Percentiles rank a stretch among this genome's conserved stretches.
Conservation (phyloP, 129 eudicot genomes). For the sunflower (Helianthus annuus) region DNA sequence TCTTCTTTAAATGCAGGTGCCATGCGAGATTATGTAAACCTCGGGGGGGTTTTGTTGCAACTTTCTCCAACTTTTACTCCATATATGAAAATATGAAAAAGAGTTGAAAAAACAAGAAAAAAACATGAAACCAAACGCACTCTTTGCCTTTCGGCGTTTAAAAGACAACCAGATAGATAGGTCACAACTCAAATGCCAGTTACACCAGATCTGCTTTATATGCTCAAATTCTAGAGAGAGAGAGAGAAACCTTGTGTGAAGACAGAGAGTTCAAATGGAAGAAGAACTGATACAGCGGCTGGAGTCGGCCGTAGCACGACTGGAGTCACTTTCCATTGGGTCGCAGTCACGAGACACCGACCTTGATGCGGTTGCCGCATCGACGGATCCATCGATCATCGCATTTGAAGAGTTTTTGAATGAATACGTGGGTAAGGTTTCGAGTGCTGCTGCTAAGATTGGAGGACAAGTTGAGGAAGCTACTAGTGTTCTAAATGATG, state of each 20-base stretch:
- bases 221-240: conserved; percentile 22
- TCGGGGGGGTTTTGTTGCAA: too few species aligned
- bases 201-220: conserved; percentile 47
- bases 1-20: too few species aligned
- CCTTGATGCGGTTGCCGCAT: conserved; percentile 44
- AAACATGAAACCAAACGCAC: conserved; percentile 15
- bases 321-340: conserved; percentile 68
- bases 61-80: too few species aligned
- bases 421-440: conserved; percentile 52
- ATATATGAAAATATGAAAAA: too few species aligned
- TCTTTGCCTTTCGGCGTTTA: conserved; percentile 39
- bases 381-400: conserved; percentile 72
- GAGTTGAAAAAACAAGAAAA: too few species aligned
- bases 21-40: neutral
- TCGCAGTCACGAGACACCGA: conserved; percentile 40
- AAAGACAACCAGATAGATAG: conserved; percentile 9
- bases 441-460: conserved; percentile 71
- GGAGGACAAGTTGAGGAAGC: conserved; percentile 84
- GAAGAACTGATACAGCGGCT: conserved; percentile 68
- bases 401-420: conserved; percentile 76
- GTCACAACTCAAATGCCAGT: conserved; percentile 17
- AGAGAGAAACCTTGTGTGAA: neutral
- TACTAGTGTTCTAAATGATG: conserved; percentile 54
- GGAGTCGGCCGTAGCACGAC: conserved; percentile 83
- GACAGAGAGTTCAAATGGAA: conserved; percentile 50